Evolutionary conservation across 2,329 filamentous ascomycete species (phyloP).

Genomic region (Curvularia sp.): DNA sequence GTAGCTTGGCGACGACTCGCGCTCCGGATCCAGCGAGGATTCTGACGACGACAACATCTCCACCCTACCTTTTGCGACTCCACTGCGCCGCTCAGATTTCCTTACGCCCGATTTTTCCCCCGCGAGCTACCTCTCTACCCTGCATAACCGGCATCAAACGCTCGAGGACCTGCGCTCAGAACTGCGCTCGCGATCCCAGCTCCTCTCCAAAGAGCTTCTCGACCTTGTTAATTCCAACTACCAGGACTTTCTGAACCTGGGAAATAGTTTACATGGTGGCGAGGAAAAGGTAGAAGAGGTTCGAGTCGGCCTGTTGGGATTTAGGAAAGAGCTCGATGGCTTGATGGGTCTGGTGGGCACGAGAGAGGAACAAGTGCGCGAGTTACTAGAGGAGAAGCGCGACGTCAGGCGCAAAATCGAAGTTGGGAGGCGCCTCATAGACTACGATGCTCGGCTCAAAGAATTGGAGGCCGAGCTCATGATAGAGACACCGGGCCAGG

Average conservation of each 20-base stretch:
- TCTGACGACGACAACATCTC: constrained; percentile 63
- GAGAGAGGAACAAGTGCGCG: constrained; percentile 68
- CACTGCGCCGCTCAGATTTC: constrained; percentile 84
- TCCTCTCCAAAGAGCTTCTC: constrained; percentile 84
- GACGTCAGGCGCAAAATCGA: constrained; percentile 71
- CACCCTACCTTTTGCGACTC: constrained; percentile 85
- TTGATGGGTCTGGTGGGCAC: constrained; percentile 71
- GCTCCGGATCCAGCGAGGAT: constrained; percentile 35
- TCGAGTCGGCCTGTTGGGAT: constrained; percentile 83
- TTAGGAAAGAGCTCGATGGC: constrained; percentile 80
- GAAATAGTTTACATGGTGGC: constrained; percentile 80
- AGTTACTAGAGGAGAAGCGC: constrained; percentile 73
- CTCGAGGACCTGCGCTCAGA: constrained; percentile 91
- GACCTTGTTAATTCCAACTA: constrained; percentile 97
- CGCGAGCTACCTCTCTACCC: constrained; percentile 79
- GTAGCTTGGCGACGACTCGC: constrained; percentile 25
- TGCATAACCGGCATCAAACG: constrained; percentile 89
- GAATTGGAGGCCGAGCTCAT: constrained; percentile 70
- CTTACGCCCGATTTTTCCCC: constrained; percentile 78
- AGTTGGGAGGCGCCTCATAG: constrained; percentile 67
- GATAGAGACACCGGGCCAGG: constrained; percentile 52
- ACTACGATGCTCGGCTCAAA: constrained; percentile 68
- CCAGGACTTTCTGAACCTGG: constrained; percentile 84
- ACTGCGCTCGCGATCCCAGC: constrained; percentile 78
- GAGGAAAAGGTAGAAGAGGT: constrained; percentile 93